Base-by-base conservation (phyloP, 306 rosid species). In the Vigna mungo region DNA sequence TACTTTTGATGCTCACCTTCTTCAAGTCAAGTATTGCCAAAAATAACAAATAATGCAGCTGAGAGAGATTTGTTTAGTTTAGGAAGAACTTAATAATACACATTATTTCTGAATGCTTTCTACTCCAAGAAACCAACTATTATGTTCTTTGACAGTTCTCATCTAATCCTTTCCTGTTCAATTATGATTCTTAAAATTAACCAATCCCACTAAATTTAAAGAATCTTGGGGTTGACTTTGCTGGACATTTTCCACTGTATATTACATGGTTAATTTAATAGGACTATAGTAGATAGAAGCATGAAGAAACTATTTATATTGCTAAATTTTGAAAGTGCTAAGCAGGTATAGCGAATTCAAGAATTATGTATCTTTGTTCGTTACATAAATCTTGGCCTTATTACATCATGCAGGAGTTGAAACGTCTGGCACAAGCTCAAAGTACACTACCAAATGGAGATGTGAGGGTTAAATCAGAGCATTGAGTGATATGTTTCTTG, bases 361-460 rank as follows among this genome's bases (percentile, higher is more conserved):
- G 52, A 76, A 13, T 59, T 1, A 21, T 13, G 43, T 32, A 61
- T 14, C 15, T 30, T 61, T 61, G 7, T 76, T 52, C 9, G 14
- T 15, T 49, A 66, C 65, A 13, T 47, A 48, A n/a, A 67, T 9
- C 63, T 71, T 54, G 77, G 48, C 20, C 37, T 80, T 72, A 27
- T 74, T 82, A 47, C 60, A 53, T 63, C 58, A 47, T 87, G 81
- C 89, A 94, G 98, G 97, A 94, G 81, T 56, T 80, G 75, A 92
- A 94, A 84, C 89, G 93, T 71, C 85, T 84, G 51, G 92, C 91
- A 18, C 97, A 92, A 72, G 86, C 93, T 53, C 98, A 90, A 67
- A 89, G 83, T 80, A 83, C 46, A 68, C 80, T 92, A 16, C 91
- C 96, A 34, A 92, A 94, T 82, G 98, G 98, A 74, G 97, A 94